These are phyloP conservation scores for Sugiyamaella xylanicola DNA, from an alignment of 1,139 yeast genomes.

Conservation along the genomic window DNA sequence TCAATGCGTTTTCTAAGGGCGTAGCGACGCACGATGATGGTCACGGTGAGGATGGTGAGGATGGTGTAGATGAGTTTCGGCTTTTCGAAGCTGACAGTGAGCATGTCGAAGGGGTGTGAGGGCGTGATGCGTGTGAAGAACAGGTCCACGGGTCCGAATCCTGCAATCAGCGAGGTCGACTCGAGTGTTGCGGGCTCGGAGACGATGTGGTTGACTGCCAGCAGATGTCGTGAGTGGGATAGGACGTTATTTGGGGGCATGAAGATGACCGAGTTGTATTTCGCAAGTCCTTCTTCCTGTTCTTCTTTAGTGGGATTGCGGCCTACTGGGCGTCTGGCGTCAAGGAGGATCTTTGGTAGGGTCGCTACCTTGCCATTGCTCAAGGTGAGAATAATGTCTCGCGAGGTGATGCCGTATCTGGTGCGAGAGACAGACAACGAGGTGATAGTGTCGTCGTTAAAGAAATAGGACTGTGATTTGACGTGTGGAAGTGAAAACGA, in stretches of 20 bases:
- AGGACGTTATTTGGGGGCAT: conserved; percentile 50
- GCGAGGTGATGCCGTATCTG: conserved; percentile 70
- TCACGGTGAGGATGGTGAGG: conserved; percentile 51
- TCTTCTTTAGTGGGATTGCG: conserved; percentile 58
- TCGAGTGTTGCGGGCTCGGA: conserved; percentile 73
- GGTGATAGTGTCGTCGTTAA: conserved; percentile 55
- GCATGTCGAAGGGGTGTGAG: conserved; percentile 78
- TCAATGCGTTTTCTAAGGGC: conserved; percentile 49
- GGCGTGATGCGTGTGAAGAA: conserved; percentile 82
- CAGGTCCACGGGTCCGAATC: conserved; percentile 59
- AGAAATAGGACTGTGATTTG: conserved; percentile 57
- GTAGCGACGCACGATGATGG: conserved; percentile 42
- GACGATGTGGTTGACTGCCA: conserved; percentile 41
- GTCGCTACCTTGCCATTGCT: conserved; percentile 63
- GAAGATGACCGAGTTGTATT: conserved; percentile 66
- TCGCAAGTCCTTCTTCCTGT: conserved; percentile 60
- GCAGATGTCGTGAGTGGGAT: conserved; percentile 46
- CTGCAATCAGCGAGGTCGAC: conserved; percentile 74
- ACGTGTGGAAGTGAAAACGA: conserved; percentile 49
- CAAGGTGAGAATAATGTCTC: conserved; percentile 63
- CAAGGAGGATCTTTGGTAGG: conserved; percentile 58
- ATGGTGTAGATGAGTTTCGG: conserved; percentile 65
- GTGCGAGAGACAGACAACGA: conserved; percentile 63
- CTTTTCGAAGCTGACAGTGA: conserved; percentile 69
- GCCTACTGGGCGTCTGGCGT: conserved; percentile 48